A percentile compares a stretch with the other conserved stretches of the same genome.
These are phyloP conservation scores for Taphrina betulina DNA, from an alignment of 1,139 yeast species.

Conservation along the genomic window DNA sequence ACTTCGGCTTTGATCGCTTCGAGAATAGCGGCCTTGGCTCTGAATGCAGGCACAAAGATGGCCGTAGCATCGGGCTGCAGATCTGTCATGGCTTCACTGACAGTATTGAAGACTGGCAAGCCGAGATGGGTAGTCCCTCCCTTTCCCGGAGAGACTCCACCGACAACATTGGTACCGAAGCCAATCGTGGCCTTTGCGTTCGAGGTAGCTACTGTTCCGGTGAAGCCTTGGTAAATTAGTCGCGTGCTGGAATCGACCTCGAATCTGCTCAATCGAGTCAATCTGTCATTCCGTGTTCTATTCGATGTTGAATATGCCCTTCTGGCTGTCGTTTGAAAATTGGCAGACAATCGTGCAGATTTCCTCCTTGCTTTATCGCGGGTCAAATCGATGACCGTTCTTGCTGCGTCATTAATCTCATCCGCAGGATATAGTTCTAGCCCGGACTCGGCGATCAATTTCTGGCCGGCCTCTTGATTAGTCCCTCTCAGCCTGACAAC, in stretches of 20 bases:
- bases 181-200: conserved; percentile 86
- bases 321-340: neutral
- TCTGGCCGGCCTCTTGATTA: conserved; percentile 15
- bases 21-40: conserved; percentile 28
- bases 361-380: neutral
- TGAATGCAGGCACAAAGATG: conserved; percentile 27
- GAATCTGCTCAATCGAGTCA: neutral
- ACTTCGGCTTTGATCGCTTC: conserved; percentile 25
- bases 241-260: conserved; percentile 16
- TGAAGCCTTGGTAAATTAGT: conserved; percentile 55
- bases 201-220: conserved; percentile 96
- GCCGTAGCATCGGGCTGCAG: conserved; percentile 29
- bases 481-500: conserved; percentile 26
- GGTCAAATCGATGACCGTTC: conserved; percentile 2
- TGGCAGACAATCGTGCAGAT: neutral
- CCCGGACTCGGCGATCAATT: conserved; percentile 19
- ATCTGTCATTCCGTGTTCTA: too few relatives aligned
- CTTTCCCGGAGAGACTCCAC: conserved; percentile 29
- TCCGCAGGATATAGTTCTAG: conserved; percentile 11
- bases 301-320: neutral
- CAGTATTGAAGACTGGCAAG: conserved; percentile 24
- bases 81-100: conserved; percentile 1
- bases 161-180: conserved; percentile 75
- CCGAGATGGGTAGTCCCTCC: conserved; percentile 21
- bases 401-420: conserved; percentile 15